Evolutionary conservation across 176 grass and related monocot genomes (phyloP), one percentile per base, ranked within the genome.

Genomic region (Triticum turgidum): DNA sequence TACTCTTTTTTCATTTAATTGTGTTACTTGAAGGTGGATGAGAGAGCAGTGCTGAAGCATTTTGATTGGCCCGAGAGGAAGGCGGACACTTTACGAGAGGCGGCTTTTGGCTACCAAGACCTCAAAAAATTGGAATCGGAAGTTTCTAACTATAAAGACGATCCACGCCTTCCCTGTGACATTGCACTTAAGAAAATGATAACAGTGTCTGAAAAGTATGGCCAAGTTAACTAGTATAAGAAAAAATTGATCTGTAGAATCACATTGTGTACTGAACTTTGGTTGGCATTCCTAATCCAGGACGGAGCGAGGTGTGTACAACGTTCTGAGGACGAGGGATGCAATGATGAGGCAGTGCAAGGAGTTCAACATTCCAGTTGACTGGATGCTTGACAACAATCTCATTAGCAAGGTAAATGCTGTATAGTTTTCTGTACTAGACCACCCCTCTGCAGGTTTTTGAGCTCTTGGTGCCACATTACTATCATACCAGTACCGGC

Each of bases 21-120:
- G 34, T 58, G 7, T 56, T 74, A 21, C 80, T 25, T 54, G 49
- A 88, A 99, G 94, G 97, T 99, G 84, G 97, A 99, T 78, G 97
- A 99, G 87, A 92, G 97, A 67, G 97, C 97, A 69, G 97, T 99
- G 18, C 82, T 99, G 76, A 99, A 99, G 83, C 97, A 99, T 88
- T 99, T 99, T 78, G 94, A 96, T 70, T 99, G 97, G 97, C 97
- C 97, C 12, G 97, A 99, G 86, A 99, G 89, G 83, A 99, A 99
- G 88, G 94, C 97, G 2, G 97, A 99, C 63, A 93, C 89, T 33
- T 85, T 99, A 34, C 81, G 97, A 80, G 97, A 99, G 83, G 97
- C 97, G n/a, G 97, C 97, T 56, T 99, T 99, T 78, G 97, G 90
- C 59, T 99, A 96, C 35, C 93, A 91, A 33, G 97, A 99, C 83